phyloP scores from a whole-genome alignment of 2,329 filamentous ascomycete genomes.

The Sporothrix protearum region DNA sequence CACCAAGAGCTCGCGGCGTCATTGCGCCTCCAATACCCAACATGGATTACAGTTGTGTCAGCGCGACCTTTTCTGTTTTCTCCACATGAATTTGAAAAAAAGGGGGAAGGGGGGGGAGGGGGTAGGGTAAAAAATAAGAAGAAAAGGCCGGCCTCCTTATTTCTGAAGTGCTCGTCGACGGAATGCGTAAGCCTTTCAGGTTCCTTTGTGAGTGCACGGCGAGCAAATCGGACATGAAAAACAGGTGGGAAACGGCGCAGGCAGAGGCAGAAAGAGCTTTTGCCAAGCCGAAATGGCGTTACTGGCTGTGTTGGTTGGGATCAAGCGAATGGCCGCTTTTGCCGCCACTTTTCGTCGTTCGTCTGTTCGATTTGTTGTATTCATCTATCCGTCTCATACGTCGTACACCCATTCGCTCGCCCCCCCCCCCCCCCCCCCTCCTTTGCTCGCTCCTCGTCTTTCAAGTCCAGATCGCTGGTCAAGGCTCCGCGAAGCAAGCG shows the following conservation, averaged over 20 bases:
- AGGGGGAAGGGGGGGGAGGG: no score
- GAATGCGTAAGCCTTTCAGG: background rate
- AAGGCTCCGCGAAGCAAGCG: conserved; percentile 7
- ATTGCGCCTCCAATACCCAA: background rate
- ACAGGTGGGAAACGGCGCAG: background rate
- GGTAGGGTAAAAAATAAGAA: no score
- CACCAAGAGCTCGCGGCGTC: background rate
- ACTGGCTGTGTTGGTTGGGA: background rate
- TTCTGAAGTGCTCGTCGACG: background rate
- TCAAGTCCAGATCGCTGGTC: background rate
- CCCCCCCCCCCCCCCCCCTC: background rate
- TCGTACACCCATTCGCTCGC: background rate
- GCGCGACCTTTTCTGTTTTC: conserved; percentile 10
- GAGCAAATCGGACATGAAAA: background rate
- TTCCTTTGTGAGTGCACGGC: background rate
- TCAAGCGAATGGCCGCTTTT: background rate
- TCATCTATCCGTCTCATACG: background rate
- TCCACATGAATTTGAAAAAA: no score
- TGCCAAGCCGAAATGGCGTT: background rate
- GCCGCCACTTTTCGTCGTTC: no score
- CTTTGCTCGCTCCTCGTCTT: background rate
- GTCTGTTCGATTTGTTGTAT: background rate
- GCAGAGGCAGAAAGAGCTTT: background rate
- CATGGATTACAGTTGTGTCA: background rate
- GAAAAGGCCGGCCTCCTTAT: no score